Evolutionary conservation across 495 filamentous ascomycete genomes (phyloP).

Genomic region (Trypethelium eluteriae): DNA sequence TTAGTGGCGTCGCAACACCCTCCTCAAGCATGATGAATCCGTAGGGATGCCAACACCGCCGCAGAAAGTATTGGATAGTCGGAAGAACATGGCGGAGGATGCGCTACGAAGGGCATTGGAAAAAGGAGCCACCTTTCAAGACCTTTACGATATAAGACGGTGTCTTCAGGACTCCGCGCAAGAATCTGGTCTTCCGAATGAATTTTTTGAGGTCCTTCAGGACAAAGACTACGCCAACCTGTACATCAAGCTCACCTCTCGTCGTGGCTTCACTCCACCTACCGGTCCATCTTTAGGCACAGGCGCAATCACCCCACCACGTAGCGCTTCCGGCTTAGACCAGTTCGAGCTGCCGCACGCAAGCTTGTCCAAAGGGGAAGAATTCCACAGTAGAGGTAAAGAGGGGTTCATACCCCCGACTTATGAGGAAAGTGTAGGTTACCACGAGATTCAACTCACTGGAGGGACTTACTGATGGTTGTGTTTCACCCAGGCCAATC

Average conservation of each 20-base stretch:
- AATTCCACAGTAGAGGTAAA: background rate
- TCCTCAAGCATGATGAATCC: background rate
- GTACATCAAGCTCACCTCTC: background rate
- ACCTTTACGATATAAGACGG: background rate
- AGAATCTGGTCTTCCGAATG: background rate
- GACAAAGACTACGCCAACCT: background rate
- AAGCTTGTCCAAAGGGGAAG: background rate
- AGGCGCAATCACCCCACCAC: background rate
- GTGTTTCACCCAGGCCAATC: background rate
- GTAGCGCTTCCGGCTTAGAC: background rate
- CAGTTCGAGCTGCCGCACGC: background rate
- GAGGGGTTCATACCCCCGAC: background rate
- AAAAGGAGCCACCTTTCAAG: background rate
- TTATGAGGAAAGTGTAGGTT: background rate
- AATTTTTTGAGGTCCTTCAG: background rate
- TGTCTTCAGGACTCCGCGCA: constrained; percentile 1
- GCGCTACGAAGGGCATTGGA: background rate
- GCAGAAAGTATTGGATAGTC: background rate
- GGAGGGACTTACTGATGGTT: background rate
- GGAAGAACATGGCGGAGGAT: background rate
- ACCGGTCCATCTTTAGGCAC: background rate
- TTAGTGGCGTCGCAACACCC: background rate
- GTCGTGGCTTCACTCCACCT: background rate
- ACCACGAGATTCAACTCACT: background rate
- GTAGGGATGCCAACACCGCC: background rate